phyloP scores from a whole-genome alignment of 148 eudicot species.

The Heliamphora exappendiculata region DNA sequence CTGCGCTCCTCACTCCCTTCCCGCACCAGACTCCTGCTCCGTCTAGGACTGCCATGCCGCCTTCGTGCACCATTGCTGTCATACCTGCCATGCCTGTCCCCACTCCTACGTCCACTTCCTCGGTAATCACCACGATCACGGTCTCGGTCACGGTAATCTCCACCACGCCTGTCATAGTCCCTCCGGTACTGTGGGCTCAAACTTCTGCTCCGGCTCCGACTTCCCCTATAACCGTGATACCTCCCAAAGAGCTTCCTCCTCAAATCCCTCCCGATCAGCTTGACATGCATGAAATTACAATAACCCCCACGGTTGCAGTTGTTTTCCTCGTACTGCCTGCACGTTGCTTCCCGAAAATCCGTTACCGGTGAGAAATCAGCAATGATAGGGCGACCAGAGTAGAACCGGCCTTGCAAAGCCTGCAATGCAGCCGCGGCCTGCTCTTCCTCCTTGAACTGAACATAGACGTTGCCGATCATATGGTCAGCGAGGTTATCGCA shows the following conservation, averaged over 20 bases:
- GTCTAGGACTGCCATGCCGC: slow-evolving; percentile 24
- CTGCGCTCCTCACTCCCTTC: slow-evolving; percentile 61
- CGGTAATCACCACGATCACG: slow-evolving; percentile 9
- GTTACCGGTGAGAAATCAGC: slow-evolving; percentile 77
- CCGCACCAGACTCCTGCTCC: slow-evolving; percentile 31
- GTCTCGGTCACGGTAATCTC: slow-evolving; percentile 14
- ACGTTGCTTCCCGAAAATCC: slow-evolving; percentile 73
- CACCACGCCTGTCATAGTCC: slow-evolving; percentile 16
- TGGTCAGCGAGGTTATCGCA: slow-evolving; percentile 78
- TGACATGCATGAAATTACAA: slow-evolving; percentile 75
- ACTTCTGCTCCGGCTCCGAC: slow-evolving; percentile 37
- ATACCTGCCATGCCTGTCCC: slow-evolving; percentile 13
- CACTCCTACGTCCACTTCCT: slow-evolving; percentile 13
- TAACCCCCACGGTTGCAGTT: slow-evolving; percentile 73
- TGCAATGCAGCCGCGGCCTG: slow-evolving; percentile 56
- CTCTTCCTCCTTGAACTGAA: slow-evolving; percentile 71
- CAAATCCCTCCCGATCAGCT: slow-evolving; percentile 58
- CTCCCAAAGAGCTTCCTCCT: slow-evolving; percentile 50
- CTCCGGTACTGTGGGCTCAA: slow-evolving; percentile 23
- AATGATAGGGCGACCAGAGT: slow-evolving; percentile 69
- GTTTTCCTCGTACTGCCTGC: slow-evolving; percentile 69
- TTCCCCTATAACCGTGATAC: slow-evolving; percentile 19
- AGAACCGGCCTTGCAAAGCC: slow-evolving; percentile 49
- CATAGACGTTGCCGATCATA: slow-evolving; percentile 80
- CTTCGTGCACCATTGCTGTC: slow-evolving; percentile 22